A percentile compares a stretch with the other conserved stretches of the same genome.
Evolutionary conservation across 1,284 basidiomycete genomes (phyloP).

Genomic region (Trichosporon sp.): DNA sequence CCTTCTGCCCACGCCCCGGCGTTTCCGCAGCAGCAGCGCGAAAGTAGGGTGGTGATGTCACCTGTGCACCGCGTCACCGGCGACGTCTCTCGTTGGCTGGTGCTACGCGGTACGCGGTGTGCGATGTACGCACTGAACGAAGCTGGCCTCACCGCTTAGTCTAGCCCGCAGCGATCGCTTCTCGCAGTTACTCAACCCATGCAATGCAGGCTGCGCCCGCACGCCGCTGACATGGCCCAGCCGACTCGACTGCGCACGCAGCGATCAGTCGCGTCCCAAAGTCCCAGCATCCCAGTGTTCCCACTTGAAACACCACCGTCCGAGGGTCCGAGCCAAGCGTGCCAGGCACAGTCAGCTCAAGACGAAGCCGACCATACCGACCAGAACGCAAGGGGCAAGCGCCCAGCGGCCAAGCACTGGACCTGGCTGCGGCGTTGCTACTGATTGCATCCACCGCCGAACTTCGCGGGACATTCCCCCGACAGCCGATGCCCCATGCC

Average conservation of each 20-base stretch:
- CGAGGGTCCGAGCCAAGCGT: slow-evolving; percentile 2
- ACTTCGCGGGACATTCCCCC: neutral
- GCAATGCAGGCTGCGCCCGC: neutral
- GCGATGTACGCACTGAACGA: neutral
- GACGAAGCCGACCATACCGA: no score
- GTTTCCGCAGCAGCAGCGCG: neutral
- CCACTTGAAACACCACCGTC: slow-evolving; percentile 1
- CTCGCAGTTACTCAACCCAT: neutral
- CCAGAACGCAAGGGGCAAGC: neutral
- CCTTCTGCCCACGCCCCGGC: neutral
- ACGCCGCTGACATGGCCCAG: no score
- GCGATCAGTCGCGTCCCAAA: neutral
- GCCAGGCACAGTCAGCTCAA: neutral
- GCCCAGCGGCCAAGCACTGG: neutral
- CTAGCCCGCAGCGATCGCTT: neutral
- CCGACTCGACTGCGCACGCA: neutral
- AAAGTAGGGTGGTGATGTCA: slow-evolving; percentile 10
- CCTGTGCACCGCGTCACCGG: neutral
- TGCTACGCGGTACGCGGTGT: slow-evolving; percentile 1
- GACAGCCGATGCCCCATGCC: neutral
- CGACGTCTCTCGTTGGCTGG: neutral
- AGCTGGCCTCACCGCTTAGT: neutral
- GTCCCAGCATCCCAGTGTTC: neutral
- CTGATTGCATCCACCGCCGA: neutral
- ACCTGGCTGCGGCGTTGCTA: neutral